phyloP scores from a whole-genome alignment of 768 basidiomycete species.

The Holtermanniella nyarrowii region DNA sequence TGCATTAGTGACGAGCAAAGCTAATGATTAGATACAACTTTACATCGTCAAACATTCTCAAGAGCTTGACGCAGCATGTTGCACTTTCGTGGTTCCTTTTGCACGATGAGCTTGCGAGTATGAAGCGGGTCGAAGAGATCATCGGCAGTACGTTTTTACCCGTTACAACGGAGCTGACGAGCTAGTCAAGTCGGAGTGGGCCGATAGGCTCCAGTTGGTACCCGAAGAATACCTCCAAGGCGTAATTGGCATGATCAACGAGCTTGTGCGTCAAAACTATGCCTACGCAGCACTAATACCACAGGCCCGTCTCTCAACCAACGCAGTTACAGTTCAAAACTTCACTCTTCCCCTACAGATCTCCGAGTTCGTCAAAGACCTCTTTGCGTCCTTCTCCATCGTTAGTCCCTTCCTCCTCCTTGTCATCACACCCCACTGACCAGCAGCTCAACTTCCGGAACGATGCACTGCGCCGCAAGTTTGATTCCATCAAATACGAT shows the following conservation, averaged over 20 bases:
- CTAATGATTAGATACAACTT: constrained; percentile 10
- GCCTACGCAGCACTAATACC: background rate
- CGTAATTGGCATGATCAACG: constrained; percentile 43
- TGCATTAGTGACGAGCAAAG: constrained; percentile 4
- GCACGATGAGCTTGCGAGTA: constrained; percentile 34
- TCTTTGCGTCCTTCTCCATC: constrained; percentile 41
- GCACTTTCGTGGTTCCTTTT: constrained; percentile 39
- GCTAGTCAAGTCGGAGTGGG: constrained; percentile 32
- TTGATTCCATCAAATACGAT: constrained; percentile 45
- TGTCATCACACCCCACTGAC: constrained; percentile 1
- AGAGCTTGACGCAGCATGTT: constrained; percentile 32
- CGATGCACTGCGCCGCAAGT: constrained; percentile 42
- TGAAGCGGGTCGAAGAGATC: constrained; percentile 27
- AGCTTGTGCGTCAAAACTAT: constrained; percentile 32
- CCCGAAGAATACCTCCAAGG: constrained; percentile 45
- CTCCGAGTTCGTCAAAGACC: constrained; percentile 43
- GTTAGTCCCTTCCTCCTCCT: constrained; percentile 9
- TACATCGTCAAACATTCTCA: constrained; percentile 22
- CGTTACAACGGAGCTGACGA: background rate
- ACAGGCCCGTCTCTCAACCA: constrained; percentile 40
- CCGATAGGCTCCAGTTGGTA: constrained; percentile 36
- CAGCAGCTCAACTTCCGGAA: constrained; percentile 43
- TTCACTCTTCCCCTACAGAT: constrained; percentile 41
- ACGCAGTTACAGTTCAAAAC: constrained; percentile 43
- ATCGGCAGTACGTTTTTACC: constrained; percentile 38